phyloP scores from a whole-genome alignment of 2,329 filamentous ascomycete genomes.

The Pseudogymnoascus pannorum region DNA sequence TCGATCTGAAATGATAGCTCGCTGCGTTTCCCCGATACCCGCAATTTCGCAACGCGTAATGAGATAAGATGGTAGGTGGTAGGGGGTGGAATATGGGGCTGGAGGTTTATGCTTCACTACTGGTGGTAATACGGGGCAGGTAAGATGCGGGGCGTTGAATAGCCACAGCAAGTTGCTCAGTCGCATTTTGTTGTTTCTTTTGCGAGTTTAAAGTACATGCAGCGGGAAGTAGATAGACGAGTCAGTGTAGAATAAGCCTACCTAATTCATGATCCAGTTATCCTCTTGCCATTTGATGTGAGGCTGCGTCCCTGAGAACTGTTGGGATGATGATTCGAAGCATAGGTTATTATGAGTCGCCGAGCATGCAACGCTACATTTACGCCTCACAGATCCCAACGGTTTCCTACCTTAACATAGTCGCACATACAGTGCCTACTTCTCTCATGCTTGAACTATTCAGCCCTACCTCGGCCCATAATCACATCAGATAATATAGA shows the following conservation, averaged over 20 bases:
- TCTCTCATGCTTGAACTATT: neutral
- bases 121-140: conserved; percentile 1
- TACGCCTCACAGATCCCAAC: conserved; percentile 7
- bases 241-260: conserved; percentile 7
- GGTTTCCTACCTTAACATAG: neutral
- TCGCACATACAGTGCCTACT: neutral
- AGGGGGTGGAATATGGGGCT: neutral
- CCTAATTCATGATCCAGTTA: conserved; percentile 9
- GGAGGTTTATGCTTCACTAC: neutral
- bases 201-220: conserved; percentile 6
- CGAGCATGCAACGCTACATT: conserved; percentile 7
- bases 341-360: neutral
- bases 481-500: neutral
- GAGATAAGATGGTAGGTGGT: neutral
- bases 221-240: conserved; percentile 5
- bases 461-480: neutral
- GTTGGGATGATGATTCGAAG: neutral
- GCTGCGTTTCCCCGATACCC: conserved; percentile 3
- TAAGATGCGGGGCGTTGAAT: neutral
- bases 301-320: neutral
- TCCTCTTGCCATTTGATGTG: neutral
- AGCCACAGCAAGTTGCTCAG: neutral
- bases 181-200: conserved; percentile 8
- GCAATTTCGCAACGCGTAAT: conserved; percentile 6
- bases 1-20: conserved; percentile 8